phyloP scores from a whole-genome alignment of 176 grass and related monocot species.

The Saccharum spontaneum region DNA sequence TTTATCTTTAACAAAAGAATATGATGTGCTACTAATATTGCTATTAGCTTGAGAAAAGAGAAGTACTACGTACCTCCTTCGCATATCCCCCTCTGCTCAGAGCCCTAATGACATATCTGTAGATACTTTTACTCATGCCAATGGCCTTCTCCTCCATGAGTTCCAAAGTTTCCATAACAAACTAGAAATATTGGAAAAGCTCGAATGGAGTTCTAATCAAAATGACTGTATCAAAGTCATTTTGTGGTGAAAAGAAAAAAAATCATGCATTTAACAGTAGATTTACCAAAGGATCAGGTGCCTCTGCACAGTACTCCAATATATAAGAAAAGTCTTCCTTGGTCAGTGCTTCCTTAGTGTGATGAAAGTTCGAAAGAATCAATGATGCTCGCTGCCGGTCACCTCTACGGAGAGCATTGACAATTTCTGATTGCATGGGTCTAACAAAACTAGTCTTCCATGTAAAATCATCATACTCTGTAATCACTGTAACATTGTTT shows the following conservation, averaged over 20 bases:
- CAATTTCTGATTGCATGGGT: slow-evolving; percentile 55
- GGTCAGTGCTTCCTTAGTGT: slow-evolving; percentile 41
- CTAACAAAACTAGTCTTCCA: slow-evolving; percentile 26
- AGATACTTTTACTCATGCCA: slow-evolving; percentile 45
- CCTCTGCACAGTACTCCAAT: slow-evolving; percentile 73
- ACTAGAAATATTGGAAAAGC: slow-evolving; percentile 56
- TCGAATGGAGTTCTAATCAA: slow-evolving; percentile 31
- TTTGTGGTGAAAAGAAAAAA: neutral
- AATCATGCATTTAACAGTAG: slow-evolving; percentile 27
- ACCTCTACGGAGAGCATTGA: slow-evolving; percentile 72
- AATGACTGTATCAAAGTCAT: slow-evolving; percentile 36
- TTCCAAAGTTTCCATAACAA: slow-evolving; percentile 73
- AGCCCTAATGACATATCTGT: slow-evolving; percentile 55
- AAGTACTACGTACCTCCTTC: slow-evolving; percentile 59
- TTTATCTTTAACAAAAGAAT: neutral
- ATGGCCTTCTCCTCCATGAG: slow-evolving; percentile 62
- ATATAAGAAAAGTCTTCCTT: slow-evolving; percentile 71
- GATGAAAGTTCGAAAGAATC: slow-evolving; percentile 57
- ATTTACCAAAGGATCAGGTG: slow-evolving; percentile 81
- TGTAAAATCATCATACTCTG: slow-evolving; percentile 47
- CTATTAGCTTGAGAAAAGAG: slow-evolving; percentile 12
- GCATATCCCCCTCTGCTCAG: slow-evolving; percentile 61
- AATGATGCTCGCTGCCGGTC: slow-evolving; percentile 63
- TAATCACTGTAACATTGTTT: slow-evolving; percentile 29
- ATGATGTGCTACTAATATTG: neutral